Evolutionary conservation across 768 basidiomycete species (phyloP).

Genomic region (Suillus fuscotomentosus): DNA sequence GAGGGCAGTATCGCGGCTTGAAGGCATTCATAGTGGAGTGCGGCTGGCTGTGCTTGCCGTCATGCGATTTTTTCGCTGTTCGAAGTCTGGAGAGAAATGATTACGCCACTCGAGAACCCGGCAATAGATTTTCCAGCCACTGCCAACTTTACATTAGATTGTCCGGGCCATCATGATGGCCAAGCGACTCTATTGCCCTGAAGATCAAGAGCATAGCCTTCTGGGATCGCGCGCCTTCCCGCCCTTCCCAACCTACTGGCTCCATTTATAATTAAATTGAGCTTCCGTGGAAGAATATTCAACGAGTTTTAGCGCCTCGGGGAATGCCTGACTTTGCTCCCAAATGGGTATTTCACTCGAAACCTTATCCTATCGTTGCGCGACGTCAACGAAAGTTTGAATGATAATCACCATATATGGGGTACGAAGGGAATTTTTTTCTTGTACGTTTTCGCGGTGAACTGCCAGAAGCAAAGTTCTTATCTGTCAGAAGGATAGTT

Average conservation of each 20-base stretch:
- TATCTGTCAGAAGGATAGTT: neutral
- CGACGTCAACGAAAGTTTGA: constrained; percentile 26
- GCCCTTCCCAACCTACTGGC: constrained; percentile 7
- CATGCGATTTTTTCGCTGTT: neutral
- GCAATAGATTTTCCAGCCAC: neutral
- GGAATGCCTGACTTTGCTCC: constrained; percentile 5
- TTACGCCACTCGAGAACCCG: neutral
- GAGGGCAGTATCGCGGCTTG: neutral
- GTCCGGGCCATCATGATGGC: constrained; percentile 2
- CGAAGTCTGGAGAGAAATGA: neutral
- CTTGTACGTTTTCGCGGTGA: constrained; percentile 12
- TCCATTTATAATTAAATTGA: constrained; percentile 7
- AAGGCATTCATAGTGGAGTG: neutral
- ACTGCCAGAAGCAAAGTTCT: constrained; percentile 9
- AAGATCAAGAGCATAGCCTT: constrained; percentile 18
- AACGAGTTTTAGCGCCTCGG: neutral
- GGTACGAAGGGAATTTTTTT: constrained; percentile 10
- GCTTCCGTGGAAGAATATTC: constrained; percentile 3
- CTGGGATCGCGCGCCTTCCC: constrained; percentile 21
- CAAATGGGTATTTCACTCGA: constrained; percentile 9
- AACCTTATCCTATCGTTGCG: constrained; percentile 11
- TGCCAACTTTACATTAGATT: neutral
- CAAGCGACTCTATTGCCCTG: constrained; percentile 7
- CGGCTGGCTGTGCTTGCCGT: neutral
- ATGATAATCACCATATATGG: constrained; percentile 13